Evolutionary conservation across 23 red algal species (phyloP), one percentile per base, ranked within the genome.

Genomic region (Gracilaria caudata): DNA sequence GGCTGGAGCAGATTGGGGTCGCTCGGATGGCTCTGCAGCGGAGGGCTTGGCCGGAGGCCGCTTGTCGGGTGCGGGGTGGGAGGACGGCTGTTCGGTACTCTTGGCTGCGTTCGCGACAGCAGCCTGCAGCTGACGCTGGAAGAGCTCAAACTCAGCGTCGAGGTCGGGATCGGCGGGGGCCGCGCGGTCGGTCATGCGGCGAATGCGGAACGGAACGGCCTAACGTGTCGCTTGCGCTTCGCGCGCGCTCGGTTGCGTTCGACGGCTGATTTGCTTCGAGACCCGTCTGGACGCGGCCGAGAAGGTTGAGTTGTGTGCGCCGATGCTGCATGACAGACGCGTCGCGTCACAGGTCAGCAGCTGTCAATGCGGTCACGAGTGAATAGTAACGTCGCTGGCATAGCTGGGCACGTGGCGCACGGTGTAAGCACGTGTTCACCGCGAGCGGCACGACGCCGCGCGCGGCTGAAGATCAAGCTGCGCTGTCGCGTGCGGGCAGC

Each of bases 71-170:
- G 51, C 19, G 51, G 17, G 32, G 30, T 28, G 24, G n/a, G 47
- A 4, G 61, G 61, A 13, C 40, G 39, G 33, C 10, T 20, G 57
- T 4, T 4, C 58, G 1, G 58, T 59, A 59, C 11, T 4, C 16
- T 7, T 29, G 16, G 41, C 29, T 14, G 79, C 14, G 57, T 17
- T 45, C 4, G 53, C 57, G 19, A 21, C 36, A 21, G 36, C 77
- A 4, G 77, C 56, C 51, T 80, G 77, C 51, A 80, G 77, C 56
- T 80, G 77, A 59, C 53, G 53, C 65, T 89, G 68, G 37, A 89
- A 89, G 32, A 78, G 84, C 51, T 70, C 84, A 43, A 89, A 89
- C 68, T 89, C 72, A 23, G 84, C 84, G 29, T 89, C 66, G 34
- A 32, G n/a, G 65, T 86, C 82, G 64, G 34, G n/a, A 45, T 86